Evolutionary conservation across 2,329 filamentous ascomycete genomes (phyloP), one percentile per base, ranked within the genome.

Genomic region (Penicillium sp.): DNA sequence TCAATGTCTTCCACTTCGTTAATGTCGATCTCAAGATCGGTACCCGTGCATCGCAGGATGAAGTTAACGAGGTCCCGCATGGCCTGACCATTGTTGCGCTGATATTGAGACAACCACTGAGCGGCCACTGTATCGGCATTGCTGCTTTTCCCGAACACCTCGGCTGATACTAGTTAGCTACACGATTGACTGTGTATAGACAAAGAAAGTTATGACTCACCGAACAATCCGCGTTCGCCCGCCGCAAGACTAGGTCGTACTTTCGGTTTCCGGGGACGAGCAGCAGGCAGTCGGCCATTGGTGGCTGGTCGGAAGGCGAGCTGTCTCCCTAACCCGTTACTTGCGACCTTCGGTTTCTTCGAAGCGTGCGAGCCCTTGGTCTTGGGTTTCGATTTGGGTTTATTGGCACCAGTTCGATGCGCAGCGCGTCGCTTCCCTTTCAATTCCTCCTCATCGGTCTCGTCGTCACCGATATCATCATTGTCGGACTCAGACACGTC

Each of bases 1-100:
- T 98, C 93, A 7, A 88, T 82, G 65, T 98, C 91, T 57, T 84
- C 82, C 56, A 96, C 87, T 65, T 97, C 89, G 64, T 93, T 83
- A 34, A 81, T 79, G 9, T 84, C 85, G 48, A 98, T 81, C 57
- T 85, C 79, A 47, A 87, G 76, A 48, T 88, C 81, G 66, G 90
- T 95, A 28, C 93, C 93, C 17, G 90, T 82, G 54, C 87, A 79
- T 57, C 76, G 75, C 17, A 84, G 68, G 21, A 83, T 74, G 48
- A 84, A 78, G 61, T 82, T 84, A 63, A 84, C 70, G 45, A 84
- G 63, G 51, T 82, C 78, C 41, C 75, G 72, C 58, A 84, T 67
- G 6, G 78, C 79, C 33, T 67, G 65, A 21, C 76, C 69, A 56
- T 79, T 78, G 56, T 82, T 69, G 45, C 76, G 69, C 45, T 78